Evolutionary conservation across 257 asterid genomes (phyloP).

Genomic region (Gentiana straminea): DNA sequence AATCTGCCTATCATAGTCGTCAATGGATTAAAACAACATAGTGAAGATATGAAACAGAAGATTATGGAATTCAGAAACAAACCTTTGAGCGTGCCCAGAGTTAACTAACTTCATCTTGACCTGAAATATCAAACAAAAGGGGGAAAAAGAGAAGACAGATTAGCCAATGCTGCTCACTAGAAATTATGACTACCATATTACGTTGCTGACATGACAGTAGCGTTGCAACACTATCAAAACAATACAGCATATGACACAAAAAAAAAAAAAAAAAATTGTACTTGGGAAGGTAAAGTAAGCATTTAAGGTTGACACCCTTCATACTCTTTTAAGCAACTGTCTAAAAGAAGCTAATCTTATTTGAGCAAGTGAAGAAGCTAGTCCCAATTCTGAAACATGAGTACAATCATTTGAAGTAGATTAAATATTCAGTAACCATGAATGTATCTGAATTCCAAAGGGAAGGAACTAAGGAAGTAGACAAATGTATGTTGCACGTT

Average conservation of each 20-base stretch:
- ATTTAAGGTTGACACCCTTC: not conserved
- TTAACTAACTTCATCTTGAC: conserved; percentile 76
- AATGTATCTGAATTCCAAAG: not conserved
- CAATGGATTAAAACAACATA: not conserved
- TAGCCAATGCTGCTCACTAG: not conserved
- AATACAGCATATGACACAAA: not conserved
- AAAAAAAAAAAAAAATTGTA: not conserved
- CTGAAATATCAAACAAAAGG: conserved; percentile 29
- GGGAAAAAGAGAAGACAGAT: not conserved
- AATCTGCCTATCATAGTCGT: not conserved
- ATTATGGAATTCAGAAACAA: conserved; percentile 5
- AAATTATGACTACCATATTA: not conserved
- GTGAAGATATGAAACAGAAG: not conserved
- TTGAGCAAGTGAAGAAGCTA: not conserved
- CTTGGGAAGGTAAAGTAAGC: not conserved
- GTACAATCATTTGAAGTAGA: not conserved
- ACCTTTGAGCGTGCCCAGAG: conserved; percentile 90
- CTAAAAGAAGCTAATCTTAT: not conserved
- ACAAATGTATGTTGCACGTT: not conserved
- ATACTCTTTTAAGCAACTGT: not conserved
- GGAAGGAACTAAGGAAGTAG: not conserved
- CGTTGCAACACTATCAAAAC: not conserved
- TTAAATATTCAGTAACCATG: not conserved
- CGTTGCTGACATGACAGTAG: not conserved
- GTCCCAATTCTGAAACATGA: not conserved